Evolutionary conservation across 2,329 filamentous ascomycete genomes (phyloP).

Genomic region (Trichoderma gracile): DNA sequence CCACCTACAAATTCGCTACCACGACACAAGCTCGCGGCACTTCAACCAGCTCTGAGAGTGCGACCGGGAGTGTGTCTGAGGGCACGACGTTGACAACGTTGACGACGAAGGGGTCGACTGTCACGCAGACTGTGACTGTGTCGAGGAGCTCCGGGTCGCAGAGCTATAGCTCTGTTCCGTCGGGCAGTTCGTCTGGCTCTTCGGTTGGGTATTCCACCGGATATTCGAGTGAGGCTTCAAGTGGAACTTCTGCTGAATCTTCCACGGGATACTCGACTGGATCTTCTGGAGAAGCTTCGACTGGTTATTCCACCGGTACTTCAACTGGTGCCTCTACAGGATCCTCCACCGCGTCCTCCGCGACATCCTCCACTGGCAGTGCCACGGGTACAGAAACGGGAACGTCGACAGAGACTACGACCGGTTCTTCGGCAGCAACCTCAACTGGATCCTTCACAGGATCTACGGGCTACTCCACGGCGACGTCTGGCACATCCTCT

Average conservation of each 20-base stretch:
- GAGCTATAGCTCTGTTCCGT: neutral
- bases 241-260: neutral
- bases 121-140: slow-evolving; percentile 22
- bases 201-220: neutral
- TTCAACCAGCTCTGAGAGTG: neutral
- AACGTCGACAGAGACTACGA: neutral
- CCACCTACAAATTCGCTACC: neutral
- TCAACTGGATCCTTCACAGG: no score
- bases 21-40: neutral
- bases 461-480: no score
- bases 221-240: neutral
- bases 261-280: neutral
- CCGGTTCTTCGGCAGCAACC: neutral
- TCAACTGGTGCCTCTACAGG: no score
- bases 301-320: no score
- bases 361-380: no score
- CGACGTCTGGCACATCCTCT: no score
- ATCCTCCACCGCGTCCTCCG: no score
- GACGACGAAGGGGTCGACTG: slow-evolving; percentile 8
- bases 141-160: slow-evolving; percentile 4
- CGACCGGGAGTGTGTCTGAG: neutral
- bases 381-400: no score
- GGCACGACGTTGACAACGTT: neutral
- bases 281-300: no score
- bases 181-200: neutral